Evolutionary conservation across 768 basidiomycete genomes (phyloP).

Genomic region (Lactifluus hygrophoroides): DNA sequence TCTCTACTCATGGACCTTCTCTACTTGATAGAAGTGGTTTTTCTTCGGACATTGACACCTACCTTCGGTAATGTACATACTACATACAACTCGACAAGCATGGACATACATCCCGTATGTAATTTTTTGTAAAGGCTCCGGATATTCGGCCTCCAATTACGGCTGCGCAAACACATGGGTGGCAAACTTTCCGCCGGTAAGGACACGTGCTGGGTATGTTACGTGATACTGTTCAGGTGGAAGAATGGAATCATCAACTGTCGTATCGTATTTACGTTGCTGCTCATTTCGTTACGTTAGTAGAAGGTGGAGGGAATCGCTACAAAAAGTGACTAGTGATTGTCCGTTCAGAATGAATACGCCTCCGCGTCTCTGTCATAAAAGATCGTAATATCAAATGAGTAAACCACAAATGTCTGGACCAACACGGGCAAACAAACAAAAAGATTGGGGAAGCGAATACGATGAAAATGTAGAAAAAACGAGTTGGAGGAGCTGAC

Average conservation of each 20-base stretch:
- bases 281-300: no score
- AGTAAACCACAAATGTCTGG: not conserved
- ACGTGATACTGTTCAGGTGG: not conserved
- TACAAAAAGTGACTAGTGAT: not conserved
- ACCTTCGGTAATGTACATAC: no score
- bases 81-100: no score
- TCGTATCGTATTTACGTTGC: no score
- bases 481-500: not conserved
- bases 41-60: not conserved
- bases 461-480: not conserved
- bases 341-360: not conserved
- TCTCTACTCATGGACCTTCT: no score
- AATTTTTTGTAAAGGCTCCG: no score
- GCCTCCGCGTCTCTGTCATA: slow-evolving; percentile 2
- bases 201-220: no score
- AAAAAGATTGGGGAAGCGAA: no score
- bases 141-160: not conserved
- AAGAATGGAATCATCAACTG: not conserved
- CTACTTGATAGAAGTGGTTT: no score
- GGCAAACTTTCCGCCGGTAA: no score
- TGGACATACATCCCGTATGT: no score
- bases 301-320: no score
- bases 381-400: slow-evolving; percentile 6
- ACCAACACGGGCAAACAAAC: not conserved
- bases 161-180: not conserved